Base-by-base conservation (phyloP, 208 protist genomes). In the Trypanosomatidae sp. region DNA sequence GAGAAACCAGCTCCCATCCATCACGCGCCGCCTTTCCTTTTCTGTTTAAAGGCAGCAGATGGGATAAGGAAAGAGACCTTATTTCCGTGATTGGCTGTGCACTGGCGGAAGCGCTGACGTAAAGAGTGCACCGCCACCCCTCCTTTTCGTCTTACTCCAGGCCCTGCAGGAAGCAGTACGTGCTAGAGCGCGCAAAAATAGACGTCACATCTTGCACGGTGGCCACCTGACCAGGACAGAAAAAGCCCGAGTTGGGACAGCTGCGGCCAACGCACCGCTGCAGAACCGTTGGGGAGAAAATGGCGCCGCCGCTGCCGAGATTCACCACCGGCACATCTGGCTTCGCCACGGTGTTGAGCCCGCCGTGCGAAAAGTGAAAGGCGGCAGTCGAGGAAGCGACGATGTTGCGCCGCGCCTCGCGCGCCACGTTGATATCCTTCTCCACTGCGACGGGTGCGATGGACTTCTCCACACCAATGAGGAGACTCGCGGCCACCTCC, bases 291-390 rank as follows among this genome's bases (percentile, higher is more conserved):
- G 92, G 92, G 1, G 87, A 82, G 67, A 90, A 94, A 19, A 93
- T 58, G 8, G 70, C 76, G 10, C 84, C 77, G 0, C 81, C 62
- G 65, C 80, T 85, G 41, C 90, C 92, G 43, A 96, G 81, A 36
- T 69, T 88, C 8, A 92, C 64, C 28, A 89, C 47, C 0, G 88
- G 83, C 13, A 89, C 80, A 22, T 94, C 90, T 1, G 89, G 89
- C 47, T 79, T 78, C 1, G 87, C 92, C 3, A 91, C 64, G 17
- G 82, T 82, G 76, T 96, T 96, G 59, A 96, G 83, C 0, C 87
- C 85, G 22, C 77, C 74, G 79, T 94, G 87, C 3, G 92, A 96
- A 66, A 93, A 96, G 79, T 96, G 92, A 39, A 96, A 83, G 0
- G 80, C 89, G 0, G 86, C 88, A 13, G 80, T 79, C 5, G 82